Evolutionary conservation across 2,329 filamentous ascomycete genomes (phyloP), one percentile per base, ranked within the genome.

Genomic region (Coniella vitis): DNA sequence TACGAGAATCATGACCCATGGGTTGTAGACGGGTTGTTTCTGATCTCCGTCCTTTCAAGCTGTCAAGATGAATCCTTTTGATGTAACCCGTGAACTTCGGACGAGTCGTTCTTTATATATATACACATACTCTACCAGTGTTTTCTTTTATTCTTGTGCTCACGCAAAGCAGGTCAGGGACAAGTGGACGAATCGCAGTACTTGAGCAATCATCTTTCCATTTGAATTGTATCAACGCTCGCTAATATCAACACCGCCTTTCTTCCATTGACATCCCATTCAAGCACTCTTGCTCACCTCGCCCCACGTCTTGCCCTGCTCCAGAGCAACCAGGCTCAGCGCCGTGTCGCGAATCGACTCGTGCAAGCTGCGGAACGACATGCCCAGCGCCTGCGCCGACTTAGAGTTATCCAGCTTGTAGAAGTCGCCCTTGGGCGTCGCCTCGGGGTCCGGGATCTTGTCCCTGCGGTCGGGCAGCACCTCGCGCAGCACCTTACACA

Each of bases 151-250:
- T n/a, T n/a, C n/a, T n/a, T n/a, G n/a, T n/a, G n/a, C n/a, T n/a
- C n/a, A n/a, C n/a, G n/a, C n/a, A n/a, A n/a, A n/a, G n/a, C n/a
- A n/a, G n/a, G n/a, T n/a, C n/a, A n/a, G n/a, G n/a, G n/a, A n/a
- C n/a, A n/a, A n/a, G n/a, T n/a, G n/a, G n/a, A n/a, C n/a, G n/a
- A n/a, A n/a, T n/a, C n/a, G n/a, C n/a, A n/a, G n/a, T n/a, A n/a
- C n/a, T n/a, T n/a, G n/a, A n/a, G n/a, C n/a, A n/a, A n/a, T 52
- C 48, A 45, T 52, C 7, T 48, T 52, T 40, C 17, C 35, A 49
- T 13, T 37, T 19, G 16, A 13, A 14, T 7, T n/a, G n/a, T n/a
- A n/a, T n/a, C n/a, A n/a, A n/a, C n/a, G n/a, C 37, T 17, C 2
- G 34, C 16, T 36, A 29, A 5, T 5, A 5, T 29, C 25, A 5